These are phyloP conservation scores for Nyctanthes arbortristis DNA, from an alignment of 257 asterid genomes.

Conservation along the genomic window DNA sequence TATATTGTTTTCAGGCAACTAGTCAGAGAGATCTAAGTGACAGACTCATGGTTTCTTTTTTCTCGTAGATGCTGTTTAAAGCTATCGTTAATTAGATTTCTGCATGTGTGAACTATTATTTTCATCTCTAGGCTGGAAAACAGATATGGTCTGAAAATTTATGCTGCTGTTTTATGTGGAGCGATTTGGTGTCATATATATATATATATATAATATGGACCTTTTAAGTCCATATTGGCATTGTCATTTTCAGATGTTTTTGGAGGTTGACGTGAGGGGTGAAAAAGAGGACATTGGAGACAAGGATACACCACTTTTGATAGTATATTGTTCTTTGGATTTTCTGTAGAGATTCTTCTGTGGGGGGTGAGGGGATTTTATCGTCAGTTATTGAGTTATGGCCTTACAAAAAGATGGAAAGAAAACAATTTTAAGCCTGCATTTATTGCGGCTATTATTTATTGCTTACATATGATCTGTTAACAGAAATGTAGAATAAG, in stretches of 20 bases:
- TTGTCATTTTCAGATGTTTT: neutral
- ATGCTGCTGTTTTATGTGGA: neutral
- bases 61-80: neutral
- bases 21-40: constrained; percentile 5
- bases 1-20: neutral
- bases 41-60: neutral
- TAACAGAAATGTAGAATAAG: neutral
- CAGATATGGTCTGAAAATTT: neutral
- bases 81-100: neutral
- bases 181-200: neutral
- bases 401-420: neutral
- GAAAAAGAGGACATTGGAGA: neutral
- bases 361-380: neutral
- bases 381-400: neutral
- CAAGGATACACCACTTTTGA: neutral
- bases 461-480: neutral
- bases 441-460: neutral
- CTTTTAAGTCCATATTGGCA: constrained; percentile 2
- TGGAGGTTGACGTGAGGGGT: constrained; percentile 20
- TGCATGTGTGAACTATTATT: neutral
- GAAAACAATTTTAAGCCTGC: neutral
- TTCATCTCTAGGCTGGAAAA: neutral
- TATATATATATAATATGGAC: constrained; percentile 4
- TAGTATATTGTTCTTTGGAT: neutral
- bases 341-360: neutral